These are phyloP conservation scores for Butyriboletus loyo DNA, from an alignment of 768 basidiomycete species.

Conservation along the genomic window DNA sequence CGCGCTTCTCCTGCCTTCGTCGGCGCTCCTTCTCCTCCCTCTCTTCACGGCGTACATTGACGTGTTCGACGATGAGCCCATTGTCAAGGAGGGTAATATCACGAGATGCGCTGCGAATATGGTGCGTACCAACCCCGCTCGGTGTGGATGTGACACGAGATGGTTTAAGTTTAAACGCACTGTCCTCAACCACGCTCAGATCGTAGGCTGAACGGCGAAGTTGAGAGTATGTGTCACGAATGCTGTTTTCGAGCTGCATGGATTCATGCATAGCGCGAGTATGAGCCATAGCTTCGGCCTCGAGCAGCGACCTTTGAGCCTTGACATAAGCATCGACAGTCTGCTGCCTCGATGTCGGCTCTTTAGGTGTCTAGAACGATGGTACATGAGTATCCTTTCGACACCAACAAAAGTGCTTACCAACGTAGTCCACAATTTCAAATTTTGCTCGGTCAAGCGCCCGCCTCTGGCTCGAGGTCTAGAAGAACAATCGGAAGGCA, in stretches of 20 bases:
- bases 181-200: slow-evolving; percentile 46
- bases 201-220: slow-evolving; percentile 79
- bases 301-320: slow-evolving; percentile 73
- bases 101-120: slow-evolving; percentile 53
- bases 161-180: slow-evolving; percentile 70
- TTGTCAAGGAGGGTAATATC: slow-evolving; percentile 83
- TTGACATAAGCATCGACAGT: slow-evolving; percentile 81
- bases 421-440: slow-evolving; percentile 76
- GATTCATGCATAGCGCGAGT: slow-evolving; percentile 78
- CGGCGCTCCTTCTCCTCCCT: slow-evolving; percentile 68
- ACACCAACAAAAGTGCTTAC: slow-evolving; percentile 42
- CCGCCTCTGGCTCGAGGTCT: slow-evolving; percentile 65
- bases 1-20: slow-evolving; percentile 65
- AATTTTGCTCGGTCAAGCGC: slow-evolving; percentile 69
- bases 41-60: slow-evolving; percentile 79
- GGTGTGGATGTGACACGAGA: slow-evolving; percentile 39
- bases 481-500: slow-evolving; percentile 50
- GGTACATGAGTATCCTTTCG: slow-evolving; percentile 8
- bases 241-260: slow-evolving; percentile 66
- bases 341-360: slow-evolving; percentile 80
- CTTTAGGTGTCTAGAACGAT: slow-evolving; percentile 74
- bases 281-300: slow-evolving; percentile 79
- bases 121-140: slow-evolving; percentile 35
- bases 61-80: slow-evolving; percentile 86
- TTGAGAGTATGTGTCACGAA: slow-evolving; percentile 79